Evolutionary conservation across 495 filamentous ascomycete genomes (phyloP).

Genomic region (Trichoderma gamsii): DNA sequence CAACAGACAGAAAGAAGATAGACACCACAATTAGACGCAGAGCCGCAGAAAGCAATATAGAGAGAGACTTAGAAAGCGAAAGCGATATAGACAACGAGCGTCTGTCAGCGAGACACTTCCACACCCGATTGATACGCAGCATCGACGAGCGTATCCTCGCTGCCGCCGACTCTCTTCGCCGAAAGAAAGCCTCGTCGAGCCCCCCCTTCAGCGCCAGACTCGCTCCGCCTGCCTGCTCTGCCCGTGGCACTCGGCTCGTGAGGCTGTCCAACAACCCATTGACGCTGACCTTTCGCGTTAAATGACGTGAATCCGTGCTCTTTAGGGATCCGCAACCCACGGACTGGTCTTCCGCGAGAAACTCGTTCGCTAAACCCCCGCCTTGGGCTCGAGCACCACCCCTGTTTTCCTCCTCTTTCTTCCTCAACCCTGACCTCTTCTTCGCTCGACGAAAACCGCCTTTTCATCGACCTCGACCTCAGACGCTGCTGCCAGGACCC

Average conservation of each 20-base stretch:
- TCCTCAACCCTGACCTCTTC: not conserved
- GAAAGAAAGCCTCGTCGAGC: slow-evolving; percentile 1
- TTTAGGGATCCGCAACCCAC: slow-evolving; percentile 8
- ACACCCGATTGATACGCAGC: not conserved
- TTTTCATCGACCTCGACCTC: not conserved
- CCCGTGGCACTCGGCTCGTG: not conserved
- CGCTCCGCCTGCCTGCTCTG: too few relatives aligned
- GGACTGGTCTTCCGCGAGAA: slow-evolving; percentile 11
- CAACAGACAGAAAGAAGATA: not conserved
- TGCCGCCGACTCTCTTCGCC: not conserved
- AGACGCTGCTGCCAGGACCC: not conserved
- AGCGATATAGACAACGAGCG: not conserved
- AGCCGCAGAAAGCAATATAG: too few relatives aligned
- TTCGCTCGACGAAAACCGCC: not conserved
- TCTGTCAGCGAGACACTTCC: not conserved
- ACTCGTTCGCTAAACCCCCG: slow-evolving; percentile 13
- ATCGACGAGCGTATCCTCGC: too few relatives aligned
- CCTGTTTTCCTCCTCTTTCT: not conserved
- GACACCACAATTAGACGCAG: not conserved
- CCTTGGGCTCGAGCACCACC: slow-evolving; percentile 1
- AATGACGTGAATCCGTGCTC: slow-evolving; percentile 14
- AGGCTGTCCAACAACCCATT: slow-evolving; percentile 1
- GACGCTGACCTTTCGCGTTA: slow-evolving; percentile 6
- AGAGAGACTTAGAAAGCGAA: not conserved
- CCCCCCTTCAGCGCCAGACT: not conserved